A percentile compares a stretch with the other conserved stretches of the same genome.
These are phyloP conservation scores for Lactarius evosmus DNA, from an alignment of 768 basidiomycete species.

Conservation along the genomic window DNA sequence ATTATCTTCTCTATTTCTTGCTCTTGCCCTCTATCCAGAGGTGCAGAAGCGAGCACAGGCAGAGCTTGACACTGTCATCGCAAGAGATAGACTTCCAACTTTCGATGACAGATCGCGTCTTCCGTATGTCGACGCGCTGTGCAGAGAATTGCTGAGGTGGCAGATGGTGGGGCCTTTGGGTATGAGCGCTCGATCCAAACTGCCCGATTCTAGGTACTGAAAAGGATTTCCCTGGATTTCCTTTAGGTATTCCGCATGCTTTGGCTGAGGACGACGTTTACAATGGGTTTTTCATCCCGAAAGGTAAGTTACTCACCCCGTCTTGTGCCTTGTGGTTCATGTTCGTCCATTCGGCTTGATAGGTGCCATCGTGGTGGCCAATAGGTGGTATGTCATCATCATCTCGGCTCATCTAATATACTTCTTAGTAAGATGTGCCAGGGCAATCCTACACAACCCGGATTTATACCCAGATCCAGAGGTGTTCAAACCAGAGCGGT, in stretches of 20 bases:
- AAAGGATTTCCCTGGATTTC: no score
- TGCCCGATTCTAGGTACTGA: no score
- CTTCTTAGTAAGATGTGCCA: neutral
- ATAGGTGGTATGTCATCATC: no score
- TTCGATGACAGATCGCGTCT: slow-evolving; percentile 31
- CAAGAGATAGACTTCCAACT: slow-evolving; percentile 30
- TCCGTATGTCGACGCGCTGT: slow-evolving; percentile 32
- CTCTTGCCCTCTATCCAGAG: slow-evolving; percentile 33
- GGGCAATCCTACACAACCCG: slow-evolving; percentile 21
- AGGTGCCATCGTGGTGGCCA: slow-evolving; percentile 9
- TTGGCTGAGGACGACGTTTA: no score
- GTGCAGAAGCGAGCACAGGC: slow-evolving; percentile 31
- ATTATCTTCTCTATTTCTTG: slow-evolving; percentile 31
- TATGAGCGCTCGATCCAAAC: neutral
- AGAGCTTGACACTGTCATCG: slow-evolving; percentile 32
- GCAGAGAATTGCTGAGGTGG: slow-evolving; percentile 33
- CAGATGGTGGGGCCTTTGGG: slow-evolving; percentile 16
- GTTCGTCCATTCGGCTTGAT: neutral
- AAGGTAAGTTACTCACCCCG: slow-evolving; percentile 1
- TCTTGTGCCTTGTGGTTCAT: neutral
- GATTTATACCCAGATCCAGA: no score
- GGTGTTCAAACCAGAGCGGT: no score
- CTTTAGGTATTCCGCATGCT: neutral
- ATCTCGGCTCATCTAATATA: no score
- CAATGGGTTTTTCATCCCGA: slow-evolving; percentile 21